These are phyloP conservation scores for Eurotiales sp. DNA, from an alignment of 2,329 filamentous ascomycete species.

Conservation along the genomic window DNA sequence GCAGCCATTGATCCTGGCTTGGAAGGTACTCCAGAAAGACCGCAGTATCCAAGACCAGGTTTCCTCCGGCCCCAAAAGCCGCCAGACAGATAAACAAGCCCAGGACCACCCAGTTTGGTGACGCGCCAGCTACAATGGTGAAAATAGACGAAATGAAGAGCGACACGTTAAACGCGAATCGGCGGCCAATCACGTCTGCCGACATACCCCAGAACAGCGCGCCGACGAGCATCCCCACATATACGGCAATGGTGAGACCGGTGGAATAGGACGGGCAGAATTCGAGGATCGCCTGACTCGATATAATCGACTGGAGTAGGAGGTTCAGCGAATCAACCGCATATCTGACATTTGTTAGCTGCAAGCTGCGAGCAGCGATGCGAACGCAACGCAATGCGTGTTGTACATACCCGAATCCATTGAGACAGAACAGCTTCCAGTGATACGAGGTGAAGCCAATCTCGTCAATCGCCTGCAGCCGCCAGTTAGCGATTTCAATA, in stretches of 20 bases:
- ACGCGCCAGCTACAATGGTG: constrained; percentile 61
- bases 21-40: constrained; percentile 58
- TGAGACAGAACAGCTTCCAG: constrained; percentile 57
- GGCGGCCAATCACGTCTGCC: constrained; percentile 65
- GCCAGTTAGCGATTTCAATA: neutral
- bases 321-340: constrained; percentile 38
- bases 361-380: constrained; percentile 15
- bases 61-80: constrained; percentile 63
- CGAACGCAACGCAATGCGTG: neutral
- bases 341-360: constrained; percentile 10
- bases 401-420: constrained; percentile 52
- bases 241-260: constrained; percentile 38
- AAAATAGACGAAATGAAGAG: constrained; percentile 61
- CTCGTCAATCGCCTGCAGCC: constrained; percentile 45
- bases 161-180: constrained; percentile 65
- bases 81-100: constrained; percentile 61
- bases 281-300: constrained; percentile 22
- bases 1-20: constrained; percentile 59
- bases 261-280: constrained; percentile 27
- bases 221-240: constrained; percentile 41
- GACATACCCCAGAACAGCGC: constrained; percentile 64
- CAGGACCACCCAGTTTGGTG: constrained; percentile 63
- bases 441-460: constrained; percentile 54
- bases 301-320: constrained; percentile 33
- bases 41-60: constrained; percentile 60